phyloP scores from a whole-genome alignment of 331 rosid genomes.

The Quercus tomentella region DNA sequence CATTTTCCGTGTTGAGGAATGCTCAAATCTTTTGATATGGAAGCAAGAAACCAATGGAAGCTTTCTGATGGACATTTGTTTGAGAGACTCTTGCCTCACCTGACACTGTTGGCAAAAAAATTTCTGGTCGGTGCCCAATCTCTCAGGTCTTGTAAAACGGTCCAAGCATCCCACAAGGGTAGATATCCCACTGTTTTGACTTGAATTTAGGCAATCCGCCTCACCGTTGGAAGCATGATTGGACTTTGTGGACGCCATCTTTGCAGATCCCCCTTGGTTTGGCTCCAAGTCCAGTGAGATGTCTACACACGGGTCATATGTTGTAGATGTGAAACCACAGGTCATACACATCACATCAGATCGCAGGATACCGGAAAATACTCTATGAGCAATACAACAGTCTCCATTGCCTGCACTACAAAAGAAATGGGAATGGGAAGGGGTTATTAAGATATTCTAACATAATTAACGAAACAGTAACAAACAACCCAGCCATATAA shows the following conservation, averaged over 20 bases:
- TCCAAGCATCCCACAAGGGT: constrained; percentile 88
- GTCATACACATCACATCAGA: constrained; percentile 63
- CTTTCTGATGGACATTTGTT: constrained; percentile 93
- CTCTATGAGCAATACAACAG: constrained; percentile 60
- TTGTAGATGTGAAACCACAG: constrained; percentile 49
- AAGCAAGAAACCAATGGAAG: constrained; percentile 91
- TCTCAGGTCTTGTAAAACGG: constrained; percentile 90
- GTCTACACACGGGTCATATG: constrained; percentile 56
- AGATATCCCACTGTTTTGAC: constrained; percentile 53
- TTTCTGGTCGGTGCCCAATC: constrained; percentile 93
- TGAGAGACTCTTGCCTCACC: constrained; percentile 88
- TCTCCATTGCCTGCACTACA: constrained; percentile 51
- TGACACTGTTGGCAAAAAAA: constrained; percentile 93
- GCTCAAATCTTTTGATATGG: constrained; percentile 95
- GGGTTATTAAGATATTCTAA: background rate
- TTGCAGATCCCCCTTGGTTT: constrained; percentile 55
- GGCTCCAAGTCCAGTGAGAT: constrained; percentile 58
- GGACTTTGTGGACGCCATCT: constrained; percentile 45
- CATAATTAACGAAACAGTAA: background rate
- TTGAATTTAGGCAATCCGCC: constrained; percentile 43
- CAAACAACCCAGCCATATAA: background rate
- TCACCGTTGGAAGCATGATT: constrained; percentile 62
- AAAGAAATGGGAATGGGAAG: background rate
- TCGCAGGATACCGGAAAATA: constrained; percentile 55
- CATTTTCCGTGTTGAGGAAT: constrained; percentile 81